These are phyloP conservation scores for Chaetomiaceae sp. DNA, from an alignment of 2,329 filamentous ascomycete genomes.

Conservation along the genomic window DNA sequence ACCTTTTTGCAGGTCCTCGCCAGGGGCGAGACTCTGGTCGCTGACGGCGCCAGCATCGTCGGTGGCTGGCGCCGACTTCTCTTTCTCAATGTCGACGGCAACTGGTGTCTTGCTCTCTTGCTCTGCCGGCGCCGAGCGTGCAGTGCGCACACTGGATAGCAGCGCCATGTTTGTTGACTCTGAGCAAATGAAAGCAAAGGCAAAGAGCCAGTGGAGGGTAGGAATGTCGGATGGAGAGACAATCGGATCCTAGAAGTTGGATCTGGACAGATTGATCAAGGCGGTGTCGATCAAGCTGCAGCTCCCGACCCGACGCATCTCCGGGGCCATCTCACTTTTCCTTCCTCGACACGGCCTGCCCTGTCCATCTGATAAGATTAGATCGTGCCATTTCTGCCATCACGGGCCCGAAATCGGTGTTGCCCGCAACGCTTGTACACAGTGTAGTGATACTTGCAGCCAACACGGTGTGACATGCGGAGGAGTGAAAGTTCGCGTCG, in stretches of 20 bases:
- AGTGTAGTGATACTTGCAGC: not conserved
- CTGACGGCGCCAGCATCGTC: constrained; percentile 21
- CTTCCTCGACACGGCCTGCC: not conserved
- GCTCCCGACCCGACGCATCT: not conserved
- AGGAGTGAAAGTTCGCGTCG: not conserved
- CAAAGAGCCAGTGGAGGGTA: not conserved
- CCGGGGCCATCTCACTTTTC: not conserved
- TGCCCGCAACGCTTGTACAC: not conserved
- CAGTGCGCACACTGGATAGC: not conserved
- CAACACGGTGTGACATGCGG: too few relatives aligned
- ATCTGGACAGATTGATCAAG: too few relatives aligned
- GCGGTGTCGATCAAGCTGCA: not conserved
- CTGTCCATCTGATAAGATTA: constrained; percentile 9
- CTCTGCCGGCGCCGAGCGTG: not conserved
- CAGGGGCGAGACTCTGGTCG: not conserved
- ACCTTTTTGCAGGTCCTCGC: constrained; percentile 32
- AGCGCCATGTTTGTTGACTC: not conserved
- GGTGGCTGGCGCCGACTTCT: not conserved
- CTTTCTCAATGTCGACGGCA: not conserved
- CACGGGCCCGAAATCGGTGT: not conserved
- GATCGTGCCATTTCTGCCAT: not conserved
- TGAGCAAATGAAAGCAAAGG: not conserved
- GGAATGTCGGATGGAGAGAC: too few relatives aligned
- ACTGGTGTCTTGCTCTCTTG: not conserved
- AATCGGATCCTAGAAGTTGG: too few relatives aligned